Base-by-base conservation (phyloP, 805 yeast genomes). In the Candida nemodendra region DNA sequence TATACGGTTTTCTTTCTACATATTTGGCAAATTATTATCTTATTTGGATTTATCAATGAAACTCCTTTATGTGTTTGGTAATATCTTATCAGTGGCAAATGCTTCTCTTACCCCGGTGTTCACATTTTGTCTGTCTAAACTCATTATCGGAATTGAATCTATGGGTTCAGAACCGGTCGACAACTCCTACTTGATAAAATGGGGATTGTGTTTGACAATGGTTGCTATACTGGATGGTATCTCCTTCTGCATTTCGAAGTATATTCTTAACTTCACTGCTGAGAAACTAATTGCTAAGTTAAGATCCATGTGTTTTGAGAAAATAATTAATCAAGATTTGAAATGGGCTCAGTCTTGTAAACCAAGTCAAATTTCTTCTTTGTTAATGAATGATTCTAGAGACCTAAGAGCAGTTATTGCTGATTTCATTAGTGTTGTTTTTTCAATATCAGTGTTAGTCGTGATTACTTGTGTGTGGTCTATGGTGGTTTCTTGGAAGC, bases 301-400 rank as follows among this genome's bases (percentile, higher is more conserved):
- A 13, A 71, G 95, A 42, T 62, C 62, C 9, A 38, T 41, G 9
- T 65, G 79, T 0, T 76, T 87, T 48, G 47, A 52, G 1, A 67
- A 63, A 21, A 63, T 89, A 4, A 58, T 76, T 2, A 56, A 62
- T 2, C 84, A 81, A 43, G 73, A 73, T 19, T 48, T 75, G 51
- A 44, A 62, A 2, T 86, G 84, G 80, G 77, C 74, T 50, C 64
- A 62, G 17, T 47, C 51, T 2, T 60, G 64, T 12, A 66, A 62
- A 27, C 67, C 79, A 2, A 73, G 78, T 24, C 82, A 74, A 46
- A 49, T 84, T 11, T 70, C 81, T 15, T 77, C 95, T 0, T 65
- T 90, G 13, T 47, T 91, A 3, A 66, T 90, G 71, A 88, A 86
- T 54, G 97, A 93, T 56, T 61, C 86, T 0, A 78, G 96, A 50